Evolutionary conservation across 257 asterid species (phyloP), one percentile per base, ranked within the genome.

Genomic region (Solanum paucissectum): DNA sequence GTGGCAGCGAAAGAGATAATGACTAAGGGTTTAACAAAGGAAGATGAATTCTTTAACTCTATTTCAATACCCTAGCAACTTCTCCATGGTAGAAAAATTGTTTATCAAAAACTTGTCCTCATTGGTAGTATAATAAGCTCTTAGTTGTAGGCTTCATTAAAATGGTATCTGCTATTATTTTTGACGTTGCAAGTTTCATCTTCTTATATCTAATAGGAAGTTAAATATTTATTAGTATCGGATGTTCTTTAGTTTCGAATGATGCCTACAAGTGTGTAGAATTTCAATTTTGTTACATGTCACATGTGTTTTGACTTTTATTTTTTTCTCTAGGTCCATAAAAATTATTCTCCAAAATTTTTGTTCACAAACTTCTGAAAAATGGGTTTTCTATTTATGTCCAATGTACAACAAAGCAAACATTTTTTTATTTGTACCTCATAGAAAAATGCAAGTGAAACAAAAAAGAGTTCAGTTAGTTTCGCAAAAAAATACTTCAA

Each of bases 61-160:
- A 38, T 38, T 38, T 38, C 42, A 38, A 7, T 10, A 0, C 42
- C 2, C 69, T 90, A 25, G 94, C 93, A 6, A 83, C 85, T 71
- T 88, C 93, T 60, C 94, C 95, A 37, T 94, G 95, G 96, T 94
- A 87, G 91, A 46, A 69, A 86, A 13, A 38, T 12, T 49, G 8
- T 49, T 49, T 49, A 5, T 4, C 7, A 49, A 49, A 13, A 49
- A 13, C 7, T 49, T 16, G 40, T 37, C 40, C 40, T 37, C 9
- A 37, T 37, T 37, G 9, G 40, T 38, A 7, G 42, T 7, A 38
- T 38, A 38, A 38, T 38, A 7, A 2, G 42, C 10, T 38, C 10
- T 8, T 38, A 38, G 42, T 38, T 38, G 42, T 10, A 38, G 10
- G 3, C 42, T 38, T 38, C 42, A 7, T 38, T 38, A 38, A 38